Evolutionary conservation across 164 flowering plant genomes (phyloP), one percentile per base, ranked within the genome.

Genomic region (Nymphaea thermarum): DNA sequence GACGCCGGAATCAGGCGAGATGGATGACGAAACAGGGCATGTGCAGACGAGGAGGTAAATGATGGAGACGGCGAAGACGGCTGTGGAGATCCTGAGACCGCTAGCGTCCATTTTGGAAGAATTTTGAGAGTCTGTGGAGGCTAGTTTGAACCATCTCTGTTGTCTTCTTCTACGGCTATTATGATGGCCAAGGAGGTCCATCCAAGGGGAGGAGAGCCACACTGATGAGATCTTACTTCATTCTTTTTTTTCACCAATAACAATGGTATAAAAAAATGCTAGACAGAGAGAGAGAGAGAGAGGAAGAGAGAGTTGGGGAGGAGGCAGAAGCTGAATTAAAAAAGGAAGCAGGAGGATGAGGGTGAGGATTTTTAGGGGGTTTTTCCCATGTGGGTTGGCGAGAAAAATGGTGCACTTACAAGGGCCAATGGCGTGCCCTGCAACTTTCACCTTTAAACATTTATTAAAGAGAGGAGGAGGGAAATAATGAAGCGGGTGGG

Each of bases 351-450:
- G 2, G 57, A 25, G 36, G 36, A 25, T 25, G 36, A 25, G 36
- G 8, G 14, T 51, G 57, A 51, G 57, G 57, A 8, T 51, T 51
- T 51, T 51, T 10, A 51, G 10, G 25, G 64, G 64, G 41, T 4
- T 62, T 17, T 62, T 62, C 41, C 64, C 7, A 60, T 62, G 18
- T 17, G 45, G 51, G 62, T 41, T 43, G 81, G 75, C 57, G 74
- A 66, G 73, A 78, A 82, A 70, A 77, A 68, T 74, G 72, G 73
- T 43, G 79, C 60, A 88, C 80, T 82, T 81, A 85, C 92, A 78
- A 85, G 86, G 87, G 82, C 78, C 91, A 72, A 84, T 82, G 86
- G 94, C 84, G 80, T 75, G 84, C 78, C 36, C 87, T 81, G 88
- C 74, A 83, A 77, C 87, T 86, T 84, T 84, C 36, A 71, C 78